Evolutionary conservation across 1,284 basidiomycete genomes (phyloP).

Genomic region (Hymenochaete sp.): DNA sequence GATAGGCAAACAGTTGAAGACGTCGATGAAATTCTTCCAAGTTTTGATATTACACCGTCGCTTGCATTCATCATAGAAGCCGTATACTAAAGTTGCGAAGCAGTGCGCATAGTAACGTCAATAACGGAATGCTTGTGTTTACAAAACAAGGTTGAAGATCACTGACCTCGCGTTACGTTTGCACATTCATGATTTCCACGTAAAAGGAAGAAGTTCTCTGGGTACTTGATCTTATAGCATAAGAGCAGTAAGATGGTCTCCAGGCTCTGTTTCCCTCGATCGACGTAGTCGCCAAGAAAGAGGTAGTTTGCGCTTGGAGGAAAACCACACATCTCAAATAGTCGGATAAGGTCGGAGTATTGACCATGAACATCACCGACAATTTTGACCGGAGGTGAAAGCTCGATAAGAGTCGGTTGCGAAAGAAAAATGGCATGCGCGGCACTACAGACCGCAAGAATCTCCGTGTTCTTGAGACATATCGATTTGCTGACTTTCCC

Average conservation of each 20-base stretch:
- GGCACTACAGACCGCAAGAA: slow-evolving; percentile 91
- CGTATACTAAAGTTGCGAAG: slow-evolving; percentile 66
- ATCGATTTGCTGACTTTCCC: slow-evolving; percentile 97
- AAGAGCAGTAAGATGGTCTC: slow-evolving; percentile 95
- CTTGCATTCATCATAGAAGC: slow-evolving; percentile 99
- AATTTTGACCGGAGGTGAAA: slow-evolving; percentile 98
- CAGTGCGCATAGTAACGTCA: slow-evolving; percentile 23
- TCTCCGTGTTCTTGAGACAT: slow-evolving; percentile 95
- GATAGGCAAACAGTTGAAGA: slow-evolving; percentile 98
- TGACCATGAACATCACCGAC: slow-evolving; percentile 99
- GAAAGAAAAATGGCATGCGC: slow-evolving; percentile 94
- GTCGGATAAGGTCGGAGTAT: slow-evolving; percentile 94
- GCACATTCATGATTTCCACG: slow-evolving; percentile 99
- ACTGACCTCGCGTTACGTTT: slow-evolving; percentile 91
- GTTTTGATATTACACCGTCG: slow-evolving; percentile 99
- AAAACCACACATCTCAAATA: slow-evolving; percentile 99
- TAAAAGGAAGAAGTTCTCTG: slow-evolving; percentile 98
- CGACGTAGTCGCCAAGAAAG: slow-evolving; percentile 98
- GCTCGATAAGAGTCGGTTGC: slow-evolving; percentile 96
- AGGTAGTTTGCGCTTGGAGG: slow-evolving; percentile 97
- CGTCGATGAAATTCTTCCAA: slow-evolving; percentile 99
- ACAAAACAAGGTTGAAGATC: slow-evolving; percentile 12
- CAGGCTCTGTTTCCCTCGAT: slow-evolving; percentile 96
- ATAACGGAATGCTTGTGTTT: slow-evolving; percentile 14
- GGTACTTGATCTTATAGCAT: slow-evolving; percentile 99